phyloP scores from a whole-genome alignment of 73 alveolate genomes.

The Paramecium tetraurelia region DNA sequence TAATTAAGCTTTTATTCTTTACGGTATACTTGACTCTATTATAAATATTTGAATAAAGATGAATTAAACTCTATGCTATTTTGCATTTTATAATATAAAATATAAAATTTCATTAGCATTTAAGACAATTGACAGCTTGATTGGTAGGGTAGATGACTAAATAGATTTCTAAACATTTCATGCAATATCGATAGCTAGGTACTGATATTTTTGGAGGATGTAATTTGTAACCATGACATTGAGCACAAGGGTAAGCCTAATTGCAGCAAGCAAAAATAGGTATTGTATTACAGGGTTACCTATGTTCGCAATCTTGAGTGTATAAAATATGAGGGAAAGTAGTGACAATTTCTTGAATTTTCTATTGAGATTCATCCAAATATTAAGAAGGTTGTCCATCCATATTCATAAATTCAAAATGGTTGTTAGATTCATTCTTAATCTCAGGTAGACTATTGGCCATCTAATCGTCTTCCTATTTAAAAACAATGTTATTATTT shows the following conservation, averaged over 20 bases:
- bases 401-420: neutral
- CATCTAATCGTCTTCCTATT: neutral
- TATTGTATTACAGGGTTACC: conserved; percentile 50
- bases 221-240: conserved; percentile 46
- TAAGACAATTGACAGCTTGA: conserved; percentile 52
- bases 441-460: neutral
- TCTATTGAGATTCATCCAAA: neutral
- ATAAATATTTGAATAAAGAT: too few relatives aligned
- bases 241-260: conserved; percentile 54
- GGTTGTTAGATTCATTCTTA: neutral
- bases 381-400: neutral
- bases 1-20: neutral
- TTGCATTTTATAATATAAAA: neutral
- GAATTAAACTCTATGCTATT: too few relatives aligned
- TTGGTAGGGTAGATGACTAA: conserved; percentile 53
- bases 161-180: conserved; percentile 56
- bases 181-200: conserved; percentile 57
- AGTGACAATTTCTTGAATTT: neutral
- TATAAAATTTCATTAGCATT: conserved; percentile 5
- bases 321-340: neutral
- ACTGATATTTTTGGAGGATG: conserved; percentile 54
- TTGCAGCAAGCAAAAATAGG: conserved; percentile 60
- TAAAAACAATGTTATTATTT: neutral
- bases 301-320: conserved; percentile 20
- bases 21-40: neutral